Conservation (phyloP, 148 eudicot genomes). For the Rhododendron henanense region DNA sequence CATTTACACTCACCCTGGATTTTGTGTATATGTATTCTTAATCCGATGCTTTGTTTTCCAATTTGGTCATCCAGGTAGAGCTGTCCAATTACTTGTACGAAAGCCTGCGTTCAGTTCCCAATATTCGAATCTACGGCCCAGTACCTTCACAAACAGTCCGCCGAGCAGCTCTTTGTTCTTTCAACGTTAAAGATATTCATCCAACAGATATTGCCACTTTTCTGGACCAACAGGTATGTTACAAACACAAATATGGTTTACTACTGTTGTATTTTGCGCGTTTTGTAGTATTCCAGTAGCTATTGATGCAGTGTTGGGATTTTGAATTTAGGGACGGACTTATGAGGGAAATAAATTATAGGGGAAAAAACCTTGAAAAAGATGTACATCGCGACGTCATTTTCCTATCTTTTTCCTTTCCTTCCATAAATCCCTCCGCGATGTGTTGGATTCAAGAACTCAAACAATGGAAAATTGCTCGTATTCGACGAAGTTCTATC, state of each 20-base stretch:
- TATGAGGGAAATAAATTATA: background rate
- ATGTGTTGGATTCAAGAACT: background rate
- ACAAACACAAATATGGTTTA: background rate
- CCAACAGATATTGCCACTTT: slow-evolving; percentile 86
- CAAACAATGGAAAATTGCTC: background rate
- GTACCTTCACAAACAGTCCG: slow-evolving; percentile 54
- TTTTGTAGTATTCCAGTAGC: background rate
- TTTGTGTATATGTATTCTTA: background rate
- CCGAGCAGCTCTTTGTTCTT: slow-evolving; percentile 88
- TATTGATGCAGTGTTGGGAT: background rate
- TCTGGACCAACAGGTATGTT: slow-evolving; percentile 84
- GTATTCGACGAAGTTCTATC: background rate
- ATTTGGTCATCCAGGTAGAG: slow-evolving; percentile 47
- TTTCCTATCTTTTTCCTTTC: background rate
- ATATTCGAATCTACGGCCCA: slow-evolving; percentile 78
- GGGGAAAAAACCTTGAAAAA: background rate
- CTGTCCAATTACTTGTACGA: slow-evolving; percentile 67
- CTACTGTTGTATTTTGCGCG: no score
- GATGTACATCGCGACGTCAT: background rate
- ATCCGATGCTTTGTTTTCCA: background rate
- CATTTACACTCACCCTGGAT: background rate
- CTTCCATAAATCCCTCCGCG: background rate
- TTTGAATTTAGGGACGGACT: background rate
- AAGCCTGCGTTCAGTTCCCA: slow-evolving; percentile 52
- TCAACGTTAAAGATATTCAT: slow-evolving; percentile 72